These are phyloP conservation scores for Phytophthora agathidicida DNA, from an alignment of 352 stramenopile species.

Conservation along the genomic window DNA sequence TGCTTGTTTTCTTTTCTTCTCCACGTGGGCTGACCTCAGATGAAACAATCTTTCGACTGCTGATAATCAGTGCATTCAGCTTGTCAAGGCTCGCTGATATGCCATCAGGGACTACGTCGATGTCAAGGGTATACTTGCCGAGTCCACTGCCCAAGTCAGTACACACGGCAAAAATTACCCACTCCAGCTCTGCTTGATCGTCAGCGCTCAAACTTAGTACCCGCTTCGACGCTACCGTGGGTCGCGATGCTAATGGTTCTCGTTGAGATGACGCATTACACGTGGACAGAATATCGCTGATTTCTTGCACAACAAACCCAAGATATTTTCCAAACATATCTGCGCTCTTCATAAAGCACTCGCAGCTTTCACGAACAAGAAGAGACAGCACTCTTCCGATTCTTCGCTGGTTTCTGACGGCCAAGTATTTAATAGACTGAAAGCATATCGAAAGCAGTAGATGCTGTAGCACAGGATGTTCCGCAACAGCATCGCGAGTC, in stretches of 20 bases:
- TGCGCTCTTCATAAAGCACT: conserved; percentile 62
- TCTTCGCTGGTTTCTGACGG: conserved; percentile 30
- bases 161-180: conserved; percentile 79
- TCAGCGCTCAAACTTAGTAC: conserved; percentile 46
- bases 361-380: conserved; percentile 67
- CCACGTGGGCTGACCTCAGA: conserved; percentile 15
- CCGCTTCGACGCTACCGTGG: background rate
- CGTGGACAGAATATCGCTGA: conserved; percentile 63
- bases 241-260: background rate
- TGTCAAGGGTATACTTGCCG: conserved; percentile 73
- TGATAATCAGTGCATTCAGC: conserved; percentile 60
- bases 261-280: conserved; percentile 5
- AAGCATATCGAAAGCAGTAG: conserved; percentile 79
- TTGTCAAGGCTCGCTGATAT: conserved; percentile 77
- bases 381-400: conserved; percentile 48
- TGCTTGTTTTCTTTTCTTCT: conserved; percentile 1
- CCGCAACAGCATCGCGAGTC: conserved; percentile 41
- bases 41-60: conserved; percentile 33
- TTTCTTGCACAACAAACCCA: conserved; percentile 75
- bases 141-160: conserved; percentile 73
- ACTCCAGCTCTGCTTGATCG: conserved; percentile 73
- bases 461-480: conserved; percentile 57
- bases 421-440: conserved; percentile 59
- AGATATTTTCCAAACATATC: conserved; percentile 86
- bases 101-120: conserved; percentile 62